Base-by-base conservation (phyloP, 768 basidiomycete genomes). In the Psilocybe azurescens region DNA sequence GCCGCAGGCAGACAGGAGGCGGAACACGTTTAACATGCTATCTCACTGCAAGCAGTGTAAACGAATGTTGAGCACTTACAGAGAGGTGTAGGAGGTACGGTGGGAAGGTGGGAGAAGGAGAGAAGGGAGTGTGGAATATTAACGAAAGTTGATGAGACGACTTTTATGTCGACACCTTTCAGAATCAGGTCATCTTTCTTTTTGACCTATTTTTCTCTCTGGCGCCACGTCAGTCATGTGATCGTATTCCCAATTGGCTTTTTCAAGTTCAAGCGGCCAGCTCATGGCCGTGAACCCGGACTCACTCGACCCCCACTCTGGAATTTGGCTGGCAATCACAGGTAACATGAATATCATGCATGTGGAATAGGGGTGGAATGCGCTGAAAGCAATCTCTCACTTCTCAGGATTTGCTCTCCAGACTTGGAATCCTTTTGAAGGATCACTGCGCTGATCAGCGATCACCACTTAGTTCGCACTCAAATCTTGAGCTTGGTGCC, bases 131-230 rank as follows among this genome's bases (percentile, higher is more conserved):
- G 32, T 18, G 39, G 38, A 47, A 20, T 53, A 33, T 28, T 44
- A 53, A 41, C 18, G 20, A 56, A 57, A 11, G 9, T 28, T 46
- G 50, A 65, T 73, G 68, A 69, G 69, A 54, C 63, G 70, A 70
- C 68, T 76, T 74, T 65, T 62, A 68, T 58, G 59, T 62, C 44
- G 36, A 24, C 14, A 36, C 36, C 51, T 59, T 41, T 57, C 48
- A 60, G 46, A 56, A 66, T 74, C 73, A 73, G 69, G 68, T 73
- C 71, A 73, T 68, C 59, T 59, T 32, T 36, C 24, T 24, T 20
- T 60, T 58, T 50, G 11, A 8, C n/a, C n/a, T 44, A 14, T 28
- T 28, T 66, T 62, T 56, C 49, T 55, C 32, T 33, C 30, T 56
- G 56, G 36, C 44, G 48, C 50, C 29, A 53, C 29, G 44, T 24